Evolutionary conservation across 1,284 basidiomycete genomes (phyloP).

Genomic region (Pterulicium gracile): DNA sequence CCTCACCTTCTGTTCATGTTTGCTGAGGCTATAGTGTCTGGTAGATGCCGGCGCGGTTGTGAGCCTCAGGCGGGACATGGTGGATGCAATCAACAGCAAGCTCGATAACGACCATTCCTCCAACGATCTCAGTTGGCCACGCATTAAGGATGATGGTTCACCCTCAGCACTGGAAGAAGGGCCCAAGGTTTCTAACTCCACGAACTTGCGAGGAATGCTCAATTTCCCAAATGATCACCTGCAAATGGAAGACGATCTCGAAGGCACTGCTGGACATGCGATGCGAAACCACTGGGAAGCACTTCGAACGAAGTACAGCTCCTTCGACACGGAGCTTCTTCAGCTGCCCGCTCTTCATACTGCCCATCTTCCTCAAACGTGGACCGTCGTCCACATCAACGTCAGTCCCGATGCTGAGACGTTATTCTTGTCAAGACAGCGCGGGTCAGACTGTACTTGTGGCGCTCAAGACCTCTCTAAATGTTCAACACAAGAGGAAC

Average conservation of each 20-base stretch:
- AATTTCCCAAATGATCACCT: slow-evolving; percentile 18
- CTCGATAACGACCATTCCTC: slow-evolving; percentile 28
- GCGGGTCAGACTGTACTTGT: slow-evolving; percentile 27
- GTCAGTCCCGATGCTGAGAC: slow-evolving; percentile 77
- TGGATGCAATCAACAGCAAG: slow-evolving; percentile 62
- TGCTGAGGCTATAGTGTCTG: slow-evolving; percentile 6
- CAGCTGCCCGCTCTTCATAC: slow-evolving; percentile 27
- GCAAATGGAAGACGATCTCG: slow-evolving; percentile 25
- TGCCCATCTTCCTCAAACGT: slow-evolving; percentile 56
- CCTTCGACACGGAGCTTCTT: slow-evolving; percentile 29
- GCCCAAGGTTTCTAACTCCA: too few species aligned
- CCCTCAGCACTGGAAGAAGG: too few species aligned
- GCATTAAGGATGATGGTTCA: slow-evolving; percentile 20
- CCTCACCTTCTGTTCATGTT: not conserved
- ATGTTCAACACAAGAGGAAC: slow-evolving; percentile 17
- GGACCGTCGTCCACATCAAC: slow-evolving; percentile 82
- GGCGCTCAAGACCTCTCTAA: not conserved
- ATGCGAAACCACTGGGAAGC: slow-evolving; percentile 52
- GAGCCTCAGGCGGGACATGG: slow-evolving; percentile 71
- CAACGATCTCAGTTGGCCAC: slow-evolving; percentile 66
- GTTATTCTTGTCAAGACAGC: slow-evolving; percentile 78
- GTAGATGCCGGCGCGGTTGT: slow-evolving; percentile 62
- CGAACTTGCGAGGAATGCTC: slow-evolving; percentile 8
- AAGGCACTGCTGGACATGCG: too few species aligned
- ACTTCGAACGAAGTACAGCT: slow-evolving; percentile 42